Evolutionary conservation across 345 rosid species (phyloP).

Genomic region (Melastoma malabathricum): DNA sequence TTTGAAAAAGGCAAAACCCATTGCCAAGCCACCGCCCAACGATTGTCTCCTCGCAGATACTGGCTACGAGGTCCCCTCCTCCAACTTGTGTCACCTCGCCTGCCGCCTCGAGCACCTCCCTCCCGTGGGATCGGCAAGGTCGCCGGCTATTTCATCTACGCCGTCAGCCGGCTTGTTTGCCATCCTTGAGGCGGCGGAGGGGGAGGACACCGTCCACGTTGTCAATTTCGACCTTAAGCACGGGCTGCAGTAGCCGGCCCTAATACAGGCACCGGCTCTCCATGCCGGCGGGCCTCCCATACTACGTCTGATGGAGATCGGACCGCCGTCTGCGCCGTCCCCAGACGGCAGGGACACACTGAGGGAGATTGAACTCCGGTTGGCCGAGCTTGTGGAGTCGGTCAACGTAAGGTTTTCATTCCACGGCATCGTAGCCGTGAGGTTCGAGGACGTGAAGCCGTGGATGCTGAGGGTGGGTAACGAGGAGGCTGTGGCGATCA

Average conservation of each 20-base stretch:
- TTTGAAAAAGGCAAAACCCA: constrained; percentile 10
- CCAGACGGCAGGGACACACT: constrained; percentile 62
- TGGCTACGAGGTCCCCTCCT: constrained; percentile 47
- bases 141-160: constrained; percentile 61
- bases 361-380: constrained; percentile 51
- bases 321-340: constrained; percentile 54
- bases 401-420: constrained; percentile 60
- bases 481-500: constrained; percentile 61
- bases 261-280: constrained; percentile 77
- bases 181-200: constrained; percentile 63
- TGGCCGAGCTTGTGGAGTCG: constrained; percentile 60
- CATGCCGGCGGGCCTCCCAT: constrained; percentile 75
- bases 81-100: constrained; percentile 46
- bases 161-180: constrained; percentile 53
- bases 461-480: constrained; percentile 67
- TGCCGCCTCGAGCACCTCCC: constrained; percentile 44
- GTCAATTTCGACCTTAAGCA: constrained; percentile 73
- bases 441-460: constrained; percentile 64
- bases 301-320: constrained; percentile 74
- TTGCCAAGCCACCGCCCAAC: constrained; percentile 22
- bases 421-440: constrained; percentile 47
- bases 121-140: constrained; percentile 66
- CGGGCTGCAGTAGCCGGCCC: constrained; percentile 90
- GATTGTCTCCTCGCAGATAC: constrained; percentile 53
- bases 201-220: constrained; percentile 73